These are phyloP conservation scores for Aspergillus nidulans DNA, from an alignment of 495 filamentous ascomycete species.

Conservation along the genomic window DNA sequence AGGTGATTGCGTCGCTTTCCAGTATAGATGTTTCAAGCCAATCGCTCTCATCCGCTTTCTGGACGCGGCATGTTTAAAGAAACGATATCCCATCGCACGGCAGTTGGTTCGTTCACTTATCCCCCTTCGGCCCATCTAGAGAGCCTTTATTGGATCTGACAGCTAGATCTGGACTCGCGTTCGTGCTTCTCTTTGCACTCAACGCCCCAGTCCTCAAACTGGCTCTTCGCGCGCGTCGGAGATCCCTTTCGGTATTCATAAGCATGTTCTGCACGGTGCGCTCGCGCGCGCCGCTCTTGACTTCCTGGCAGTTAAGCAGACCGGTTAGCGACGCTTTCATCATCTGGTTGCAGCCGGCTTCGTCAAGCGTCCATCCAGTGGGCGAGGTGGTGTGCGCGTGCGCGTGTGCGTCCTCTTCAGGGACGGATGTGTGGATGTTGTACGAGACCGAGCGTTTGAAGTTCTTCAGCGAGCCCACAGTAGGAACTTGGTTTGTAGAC, in stretches of 20 bases:
- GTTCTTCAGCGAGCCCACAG: not conserved
- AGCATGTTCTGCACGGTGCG: constrained; percentile 14
- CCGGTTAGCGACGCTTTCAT: constrained; percentile 14
- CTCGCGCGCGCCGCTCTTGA: not conserved
- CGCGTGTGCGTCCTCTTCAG: not conserved
- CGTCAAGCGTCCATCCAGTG: not conserved
- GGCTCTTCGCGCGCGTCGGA: constrained; percentile 1
- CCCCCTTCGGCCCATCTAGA: too few relatives aligned
- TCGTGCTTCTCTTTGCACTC: not conserved
- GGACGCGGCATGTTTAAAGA: too few relatives aligned
- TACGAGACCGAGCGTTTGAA: constrained; percentile 10
- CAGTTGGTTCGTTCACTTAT: too few relatives aligned
- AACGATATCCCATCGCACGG: too few relatives aligned
- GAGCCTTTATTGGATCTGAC: too few relatives aligned
- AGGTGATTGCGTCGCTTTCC: too few relatives aligned
- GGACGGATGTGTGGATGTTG: not conserved
- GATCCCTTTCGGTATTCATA: constrained; percentile 11
- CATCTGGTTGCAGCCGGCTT: constrained; percentile 9
- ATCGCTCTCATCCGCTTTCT: too few relatives aligned
- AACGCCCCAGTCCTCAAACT: not conserved
- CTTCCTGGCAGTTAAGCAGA: constrained; percentile 9
- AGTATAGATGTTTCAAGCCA: too few relatives aligned
- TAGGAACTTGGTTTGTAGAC: constrained; percentile 10
- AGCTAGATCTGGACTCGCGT: not conserved
- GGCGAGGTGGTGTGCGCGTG: not conserved